phyloP scores from a whole-genome alignment of 2,329 filamentous ascomycete genomes.

The Aspergillus luchuensis region DNA sequence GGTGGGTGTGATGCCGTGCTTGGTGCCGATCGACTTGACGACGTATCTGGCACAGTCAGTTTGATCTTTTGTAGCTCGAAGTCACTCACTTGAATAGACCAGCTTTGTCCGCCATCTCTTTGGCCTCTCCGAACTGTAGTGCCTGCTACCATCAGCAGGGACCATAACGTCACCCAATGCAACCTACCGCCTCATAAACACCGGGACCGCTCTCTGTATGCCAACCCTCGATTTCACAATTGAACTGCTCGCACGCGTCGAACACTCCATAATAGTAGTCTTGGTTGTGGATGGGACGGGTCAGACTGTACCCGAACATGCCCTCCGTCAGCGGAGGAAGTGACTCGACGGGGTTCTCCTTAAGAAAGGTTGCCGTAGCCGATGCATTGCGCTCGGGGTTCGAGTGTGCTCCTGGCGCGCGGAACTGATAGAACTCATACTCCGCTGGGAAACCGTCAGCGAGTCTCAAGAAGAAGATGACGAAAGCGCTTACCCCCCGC shows the following conservation, averaged over 20 bases:
- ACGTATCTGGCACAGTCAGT: slow-evolving; percentile 59
- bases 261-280: slow-evolving; percentile 91
- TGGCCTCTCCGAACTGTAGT: slow-evolving; percentile 84
- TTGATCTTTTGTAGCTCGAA: background rate
- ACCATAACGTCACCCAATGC: slow-evolving; percentile 12
- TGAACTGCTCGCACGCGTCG: slow-evolving; percentile 74
- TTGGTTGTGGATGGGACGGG: slow-evolving; percentile 82
- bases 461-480: background rate
- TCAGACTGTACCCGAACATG: slow-evolving; percentile 95
- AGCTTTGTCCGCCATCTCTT: slow-evolving; percentile 87
- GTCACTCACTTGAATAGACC: slow-evolving; percentile 79
- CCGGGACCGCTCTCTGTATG: slow-evolving; percentile 93
- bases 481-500: slow-evolving; percentile 70
- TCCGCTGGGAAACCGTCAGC: slow-evolving; percentile 62
- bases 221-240: slow-evolving; percentile 87
- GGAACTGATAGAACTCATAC: slow-evolving; percentile 94
- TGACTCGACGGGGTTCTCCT: slow-evolving; percentile 69
- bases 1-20: slow-evolving; percentile 89
- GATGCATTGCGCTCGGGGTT: slow-evolving; percentile 62
- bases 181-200: slow-evolving; percentile 81
- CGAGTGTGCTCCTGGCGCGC: slow-evolving; percentile 58
- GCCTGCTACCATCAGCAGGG: slow-evolving; percentile 50
- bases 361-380: slow-evolving; percentile 73
- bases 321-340: slow-evolving; percentile 83
- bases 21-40: slow-evolving; percentile 83